These are phyloP conservation scores for Physaria fendleri DNA, from an alignment of 345 rosid genomes.

Conservation along the genomic window DNA sequence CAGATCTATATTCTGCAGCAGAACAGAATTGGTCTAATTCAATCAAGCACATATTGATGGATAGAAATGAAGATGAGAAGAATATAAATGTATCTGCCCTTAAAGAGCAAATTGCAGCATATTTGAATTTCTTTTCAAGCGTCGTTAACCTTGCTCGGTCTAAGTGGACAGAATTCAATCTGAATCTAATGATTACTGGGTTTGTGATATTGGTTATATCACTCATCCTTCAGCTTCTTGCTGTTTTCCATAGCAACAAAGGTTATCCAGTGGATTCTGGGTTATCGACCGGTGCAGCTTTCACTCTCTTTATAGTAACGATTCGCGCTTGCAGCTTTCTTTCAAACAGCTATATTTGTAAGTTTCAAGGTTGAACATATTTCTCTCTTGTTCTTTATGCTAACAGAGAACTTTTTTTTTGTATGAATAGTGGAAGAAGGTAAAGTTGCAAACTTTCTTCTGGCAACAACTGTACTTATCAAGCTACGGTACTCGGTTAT, in stretches of 20 bases:
- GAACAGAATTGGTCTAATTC: slow-evolving; percentile 45
- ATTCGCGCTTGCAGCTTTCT: slow-evolving; percentile 85
- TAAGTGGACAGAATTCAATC: slow-evolving; percentile 93
- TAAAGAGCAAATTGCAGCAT: slow-evolving; percentile 48
- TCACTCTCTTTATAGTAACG: slow-evolving; percentile 44
- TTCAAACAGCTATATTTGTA: slow-evolving; percentile 89
- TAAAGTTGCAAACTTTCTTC: slow-evolving; percentile 81
- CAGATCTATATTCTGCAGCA: slow-evolving; percentile 55
- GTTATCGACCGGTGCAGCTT: slow-evolving; percentile 38
- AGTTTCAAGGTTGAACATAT: slow-evolving; percentile 32
- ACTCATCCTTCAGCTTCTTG: slow-evolving; percentile 38
- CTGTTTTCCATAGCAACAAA: slow-evolving; percentile 36
- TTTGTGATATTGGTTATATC: slow-evolving; percentile 59
- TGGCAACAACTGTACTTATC: slow-evolving; percentile 74
- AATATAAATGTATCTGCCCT: slow-evolving; percentile 30
- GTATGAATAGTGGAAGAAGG: slow-evolving; percentile 85
- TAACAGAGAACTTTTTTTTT: not conserved
- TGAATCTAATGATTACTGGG: slow-evolving; percentile 74
- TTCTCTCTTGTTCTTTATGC: slow-evolving; percentile 4
- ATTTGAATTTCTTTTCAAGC: slow-evolving; percentile 52
- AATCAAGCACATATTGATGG: slow-evolving; percentile 25
- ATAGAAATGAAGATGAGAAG: slow-evolving; percentile 31
- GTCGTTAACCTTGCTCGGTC: slow-evolving; percentile 82
- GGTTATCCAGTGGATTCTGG: slow-evolving; percentile 30
- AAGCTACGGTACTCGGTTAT: slow-evolving; percentile 56